Conservation (phyloP, 2,329 filamentous ascomycete species). For the Akanthomyces lecanii region DNA sequence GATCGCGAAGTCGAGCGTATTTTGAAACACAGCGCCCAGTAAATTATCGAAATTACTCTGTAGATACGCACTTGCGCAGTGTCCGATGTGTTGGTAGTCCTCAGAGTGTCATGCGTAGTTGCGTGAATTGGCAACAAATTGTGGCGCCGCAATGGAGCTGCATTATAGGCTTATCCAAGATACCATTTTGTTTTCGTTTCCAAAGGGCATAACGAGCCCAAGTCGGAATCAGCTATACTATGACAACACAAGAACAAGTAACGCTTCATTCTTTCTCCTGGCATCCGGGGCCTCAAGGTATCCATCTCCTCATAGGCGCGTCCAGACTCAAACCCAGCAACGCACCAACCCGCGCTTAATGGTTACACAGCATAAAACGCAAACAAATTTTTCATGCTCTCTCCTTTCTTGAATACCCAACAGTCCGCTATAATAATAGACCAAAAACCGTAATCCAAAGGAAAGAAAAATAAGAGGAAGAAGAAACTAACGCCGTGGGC, state of each 20-base stretch:
- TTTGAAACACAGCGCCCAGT: neutral
- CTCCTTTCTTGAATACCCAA: neutral
- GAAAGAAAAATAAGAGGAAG: neutral
- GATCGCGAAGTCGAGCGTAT: neutral
- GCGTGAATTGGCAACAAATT: too few species aligned
- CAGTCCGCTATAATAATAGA: neutral
- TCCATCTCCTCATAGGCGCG: neutral
- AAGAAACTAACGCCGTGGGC: neutral
- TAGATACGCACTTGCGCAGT: too few species aligned
- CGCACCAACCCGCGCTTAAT: neutral
- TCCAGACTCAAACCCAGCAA: constrained; percentile 1
- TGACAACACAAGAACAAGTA: neutral
- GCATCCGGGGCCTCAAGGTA: neutral
- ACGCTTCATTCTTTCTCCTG: neutral
- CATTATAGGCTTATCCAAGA: too few species aligned
- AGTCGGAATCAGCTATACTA: too few species aligned
- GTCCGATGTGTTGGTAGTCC: too few species aligned
- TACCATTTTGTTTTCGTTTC: too few species aligned
- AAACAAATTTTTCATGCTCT: constrained; percentile 1
- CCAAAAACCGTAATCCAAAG: neutral
- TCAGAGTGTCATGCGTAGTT: too few species aligned
- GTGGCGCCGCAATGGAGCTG: too few species aligned
- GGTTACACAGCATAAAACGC: constrained; percentile 4
- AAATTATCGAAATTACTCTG: too few species aligned
- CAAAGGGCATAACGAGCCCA: too few species aligned